Evolutionary conservation across 2,329 filamentous ascomycete species (phyloP), one percentile per base, ranked within the genome.

Genomic region (Colletotrichum viniferum): DNA sequence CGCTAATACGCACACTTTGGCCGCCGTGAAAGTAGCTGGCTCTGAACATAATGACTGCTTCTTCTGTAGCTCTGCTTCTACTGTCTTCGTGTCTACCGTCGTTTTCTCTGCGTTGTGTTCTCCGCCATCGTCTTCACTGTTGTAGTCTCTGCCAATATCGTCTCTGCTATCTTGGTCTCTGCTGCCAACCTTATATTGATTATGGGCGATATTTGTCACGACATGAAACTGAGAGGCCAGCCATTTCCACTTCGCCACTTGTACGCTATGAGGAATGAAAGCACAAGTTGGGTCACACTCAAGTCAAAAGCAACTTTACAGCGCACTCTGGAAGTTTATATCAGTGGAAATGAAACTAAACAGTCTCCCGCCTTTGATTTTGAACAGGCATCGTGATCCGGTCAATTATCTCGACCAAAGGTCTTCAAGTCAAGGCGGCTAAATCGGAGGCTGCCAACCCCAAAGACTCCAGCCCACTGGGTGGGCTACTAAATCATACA

Each of bases 11-110:
- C 10, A 1, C n/a, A 13, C 10, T 21, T 48, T n/a, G 43, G n/a
- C 18, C n/a, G 43, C 5, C 43, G 5, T 7, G 2, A 18, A 1
- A 1, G 4, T 18, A 10, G 0, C 0, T 10, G 2, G 8, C 16
- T 4, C 16, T 5, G 36, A 10, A 18, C 5, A 5, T 9, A 18
- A 43, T 48, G 18, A n/a, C 1, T n/a, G 38, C 5, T 6, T 43
- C 9, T 5, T 43, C 4, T n/a, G 5, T n/a, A 43, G 0, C 18
- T n/a, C 18, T n/a, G 18, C 38, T 43, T 43, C 8, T n/a, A 2
- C 36, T 10, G 4, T 43, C 16, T 16, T 36, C 14, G 7, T 8
- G 14, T 36, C 36, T n/a, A n/a, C 36, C 16, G 16, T 18, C 36
- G 16, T 38, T 3, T 8, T 18, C 36, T 38, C 2, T 43, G 36